Conservation (phyloP, 768 basidiomycete species). For the Piloderma croceum region DNA sequence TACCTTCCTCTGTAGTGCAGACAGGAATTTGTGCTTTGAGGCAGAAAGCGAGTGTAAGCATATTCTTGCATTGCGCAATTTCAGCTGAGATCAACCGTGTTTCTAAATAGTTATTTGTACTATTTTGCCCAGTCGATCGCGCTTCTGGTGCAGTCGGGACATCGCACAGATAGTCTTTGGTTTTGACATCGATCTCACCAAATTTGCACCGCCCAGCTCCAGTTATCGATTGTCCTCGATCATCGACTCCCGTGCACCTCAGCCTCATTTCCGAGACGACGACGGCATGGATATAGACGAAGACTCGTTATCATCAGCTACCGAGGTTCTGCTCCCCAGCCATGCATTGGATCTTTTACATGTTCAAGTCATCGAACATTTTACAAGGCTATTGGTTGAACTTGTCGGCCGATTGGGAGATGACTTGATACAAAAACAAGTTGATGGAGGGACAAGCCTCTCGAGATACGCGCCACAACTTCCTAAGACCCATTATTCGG, state of each 20-base stretch:
- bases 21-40: constrained; percentile 60
- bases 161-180: constrained; percentile 47
- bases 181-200: constrained; percentile 26
- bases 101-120: too few species aligned
- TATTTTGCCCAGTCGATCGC: constrained; percentile 18
- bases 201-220: constrained; percentile 37
- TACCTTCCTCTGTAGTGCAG: constrained; percentile 62
- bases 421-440: constrained; percentile 32
- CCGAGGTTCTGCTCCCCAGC: constrained; percentile 41
- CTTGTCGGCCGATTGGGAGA: constrained; percentile 53
- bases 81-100: too few species aligned
- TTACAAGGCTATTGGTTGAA: constrained; percentile 53
- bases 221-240: too few species aligned
- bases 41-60: constrained; percentile 41
- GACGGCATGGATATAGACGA: constrained; percentile 64
- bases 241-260: too few species aligned
- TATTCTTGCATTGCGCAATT: neutral
- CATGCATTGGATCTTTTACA: constrained; percentile 65
- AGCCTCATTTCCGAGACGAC: too few species aligned
- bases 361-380: constrained; percentile 63
- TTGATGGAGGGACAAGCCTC: constrained; percentile 28
- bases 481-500: constrained; percentile 33
- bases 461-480: constrained; percentile 59
- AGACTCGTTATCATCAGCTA: constrained; percentile 28
- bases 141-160: constrained; percentile 45